Evolutionary conservation across 2,329 filamentous ascomycete species (phyloP).

Genomic region (Penicillium paneum): DNA sequence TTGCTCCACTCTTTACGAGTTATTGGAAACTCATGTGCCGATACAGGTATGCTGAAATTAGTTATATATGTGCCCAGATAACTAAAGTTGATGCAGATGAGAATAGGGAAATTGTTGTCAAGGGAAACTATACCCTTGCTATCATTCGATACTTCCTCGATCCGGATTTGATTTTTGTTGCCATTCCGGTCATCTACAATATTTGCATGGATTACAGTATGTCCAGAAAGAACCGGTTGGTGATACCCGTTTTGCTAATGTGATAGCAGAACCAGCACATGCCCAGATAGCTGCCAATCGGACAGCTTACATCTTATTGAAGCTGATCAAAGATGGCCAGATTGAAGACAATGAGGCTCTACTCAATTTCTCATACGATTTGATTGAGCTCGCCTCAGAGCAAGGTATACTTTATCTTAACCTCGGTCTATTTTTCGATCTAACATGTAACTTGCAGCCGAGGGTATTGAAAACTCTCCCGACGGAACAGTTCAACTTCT

Average conservation of each 20-base stretch:
- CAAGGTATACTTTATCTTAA: conserved; percentile 32
- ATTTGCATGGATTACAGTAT: conserved; percentile 46
- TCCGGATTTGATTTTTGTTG: conserved; percentile 37
- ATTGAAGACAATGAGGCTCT: conserved; percentile 34
- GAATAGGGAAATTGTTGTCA: conserved; percentile 41
- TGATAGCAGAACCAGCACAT: conserved; percentile 38
- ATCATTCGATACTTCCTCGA: conserved; percentile 38
- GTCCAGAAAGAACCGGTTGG: neutral
- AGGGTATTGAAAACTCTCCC: conserved; percentile 35
- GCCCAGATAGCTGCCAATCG: conserved; percentile 37
- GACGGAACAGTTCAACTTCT: conserved; percentile 36
- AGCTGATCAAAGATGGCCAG: conserved; percentile 32
- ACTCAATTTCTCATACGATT: conserved; percentile 39
- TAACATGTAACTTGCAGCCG: conserved; percentile 23
- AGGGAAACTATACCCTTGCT: conserved; percentile 38
- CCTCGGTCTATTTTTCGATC: neutral
- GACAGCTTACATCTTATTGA: conserved; percentile 38
- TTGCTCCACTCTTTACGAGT: conserved; percentile 43
- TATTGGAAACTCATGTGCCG: conserved; percentile 47
- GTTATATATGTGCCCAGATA: neutral
- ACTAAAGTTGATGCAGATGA: conserved; percentile 35
- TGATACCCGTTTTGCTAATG: conserved; percentile 17
- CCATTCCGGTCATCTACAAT: conserved; percentile 46
- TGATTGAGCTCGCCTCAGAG: conserved; percentile 40
- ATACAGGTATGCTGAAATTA: conserved; percentile 34